Base-by-base conservation (phyloP, 495 filamentous ascomycete species). In the Tetracladium marchalianum region DNA sequence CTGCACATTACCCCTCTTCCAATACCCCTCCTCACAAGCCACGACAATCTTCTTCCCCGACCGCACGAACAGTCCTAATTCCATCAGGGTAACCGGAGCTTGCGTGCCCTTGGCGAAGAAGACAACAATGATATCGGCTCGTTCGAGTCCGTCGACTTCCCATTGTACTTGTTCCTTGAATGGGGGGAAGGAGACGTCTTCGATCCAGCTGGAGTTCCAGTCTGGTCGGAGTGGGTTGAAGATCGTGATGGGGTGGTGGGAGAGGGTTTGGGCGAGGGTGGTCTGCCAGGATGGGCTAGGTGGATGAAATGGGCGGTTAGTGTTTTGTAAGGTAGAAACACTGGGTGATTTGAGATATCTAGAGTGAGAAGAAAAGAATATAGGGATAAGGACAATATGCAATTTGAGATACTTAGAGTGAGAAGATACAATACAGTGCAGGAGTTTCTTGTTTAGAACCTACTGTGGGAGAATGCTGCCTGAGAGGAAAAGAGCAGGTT, bases 141-240 rank as follows among this genome's bases (percentile, higher is more conserved):
- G 44, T 35, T 75, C 70, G 45, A 74, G 67, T 56, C 65, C 73
- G 15, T 73, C 64, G 9, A 81, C 62, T 60, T 83, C 77, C 77
- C 76, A 81, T 33, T 69, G 61, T 0, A 77, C 73, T 56, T 82
- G 78, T 48, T 70, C 56, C 1, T 57, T 54, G 51, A 73, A 81
- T 0, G 63, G 67, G 0, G 44, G 34, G 43, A 65, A 69, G 0
- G 55, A 41, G 17, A 68, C 58, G 15, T 75, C 68, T 40, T 76
- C 66, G 1, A 19, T 47, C 72, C 74, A 76, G 16, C 58, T 66
- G 40, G 58, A 53, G 55, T 80, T 67, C 77, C 77, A 82, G 52
- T 76, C 66, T 3, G 57, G 40, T 0, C 75, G 70, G 11, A 67
- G 56, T 6, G 77, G 79, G 41, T 85, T 81, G 57, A 73, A 68